Percentiles rank a stretch among this genome's conserved stretches.
phyloP scores from a whole-genome alignment of 768 basidiomycete species.

The Kwoniella shandongensis region DNA sequence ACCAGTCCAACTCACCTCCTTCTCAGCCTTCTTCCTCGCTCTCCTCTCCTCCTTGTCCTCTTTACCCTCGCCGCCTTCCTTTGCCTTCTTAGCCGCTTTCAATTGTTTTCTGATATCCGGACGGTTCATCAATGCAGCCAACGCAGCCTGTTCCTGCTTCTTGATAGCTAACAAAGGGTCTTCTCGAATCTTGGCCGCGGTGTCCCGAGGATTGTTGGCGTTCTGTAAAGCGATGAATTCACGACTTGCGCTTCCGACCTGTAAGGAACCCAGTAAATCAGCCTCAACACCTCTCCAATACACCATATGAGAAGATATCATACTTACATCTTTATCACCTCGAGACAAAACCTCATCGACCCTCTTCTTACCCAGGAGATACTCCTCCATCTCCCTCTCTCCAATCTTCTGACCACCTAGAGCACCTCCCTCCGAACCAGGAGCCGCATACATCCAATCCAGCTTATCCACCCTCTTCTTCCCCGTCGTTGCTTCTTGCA shows the following conservation, averaged over 20 bases:
- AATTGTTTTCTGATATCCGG: constrained; percentile 48
- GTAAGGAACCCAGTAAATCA: constrained; percentile 8
- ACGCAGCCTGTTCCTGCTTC: constrained; percentile 92
- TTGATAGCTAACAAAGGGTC: constrained; percentile 97
- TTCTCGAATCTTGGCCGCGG: constrained; percentile 90
- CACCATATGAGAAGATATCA: too few species aligned
- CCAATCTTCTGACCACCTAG: constrained; percentile 47
- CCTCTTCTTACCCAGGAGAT: constrained; percentile 92
- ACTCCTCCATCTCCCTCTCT: constrained; percentile 87
- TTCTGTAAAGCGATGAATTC: constrained; percentile 93
- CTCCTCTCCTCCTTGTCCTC: constrained; percentile 36
- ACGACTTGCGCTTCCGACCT: constrained; percentile 62
- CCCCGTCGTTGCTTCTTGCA: constrained; percentile 94
- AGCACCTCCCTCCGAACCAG: constrained; percentile 76
- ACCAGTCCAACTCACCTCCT: constrained; percentile 56
- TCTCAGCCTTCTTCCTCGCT: constrained; percentile 59
- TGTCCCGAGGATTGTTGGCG: constrained; percentile 83
- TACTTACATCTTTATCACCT: constrained; percentile 81
- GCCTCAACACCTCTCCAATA: constrained; percentile 53
- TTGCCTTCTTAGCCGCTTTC: constrained; percentile 49
- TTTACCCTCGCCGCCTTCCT: constrained; percentile 18
- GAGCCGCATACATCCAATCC: constrained; percentile 99
- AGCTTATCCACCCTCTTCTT: constrained; percentile 90
- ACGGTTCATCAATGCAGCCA: constrained; percentile 65
- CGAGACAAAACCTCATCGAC: constrained; percentile 88